Evolutionary conservation across 2,329 filamentous ascomycete genomes (phyloP).

Genomic region (Xylariaceae sp.): DNA sequence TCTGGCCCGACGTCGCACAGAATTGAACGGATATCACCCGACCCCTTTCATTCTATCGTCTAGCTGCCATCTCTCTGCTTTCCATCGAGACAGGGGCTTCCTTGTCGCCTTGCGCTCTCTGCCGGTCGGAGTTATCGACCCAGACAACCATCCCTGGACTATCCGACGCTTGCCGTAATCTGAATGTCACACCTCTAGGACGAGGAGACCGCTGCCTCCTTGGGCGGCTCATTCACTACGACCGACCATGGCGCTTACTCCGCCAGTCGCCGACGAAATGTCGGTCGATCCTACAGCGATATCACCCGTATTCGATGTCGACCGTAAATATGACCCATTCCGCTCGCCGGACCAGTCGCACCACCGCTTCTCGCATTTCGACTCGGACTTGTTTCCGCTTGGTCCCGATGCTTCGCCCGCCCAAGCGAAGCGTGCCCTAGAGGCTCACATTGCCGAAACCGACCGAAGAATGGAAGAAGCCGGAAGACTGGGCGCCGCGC

Average conservation of each 20-base stretch:
- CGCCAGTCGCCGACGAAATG: constrained; percentile 16
- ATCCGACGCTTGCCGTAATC: constrained; percentile 10
- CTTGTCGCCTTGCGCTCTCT: too few species aligned
- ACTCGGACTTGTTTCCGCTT: constrained; percentile 71
- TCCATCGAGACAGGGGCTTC: too few species aligned
- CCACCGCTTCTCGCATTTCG: constrained; percentile 77
- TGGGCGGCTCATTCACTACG: constrained; percentile 13
- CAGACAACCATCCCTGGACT: constrained; percentile 10
- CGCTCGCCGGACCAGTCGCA: constrained; percentile 41
- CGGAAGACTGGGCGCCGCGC: constrained; percentile 73
- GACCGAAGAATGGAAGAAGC: constrained; percentile 88
- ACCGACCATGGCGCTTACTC: constrained; percentile 18
- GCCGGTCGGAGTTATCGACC: neutral
- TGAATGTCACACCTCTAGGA: constrained; percentile 29
- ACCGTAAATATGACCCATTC: constrained; percentile 54
- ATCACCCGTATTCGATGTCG: constrained; percentile 36
- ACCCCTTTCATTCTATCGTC: too few species aligned
- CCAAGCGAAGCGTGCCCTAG: constrained; percentile 81
- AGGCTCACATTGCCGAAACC: constrained; percentile 88
- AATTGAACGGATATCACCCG: too few species aligned
- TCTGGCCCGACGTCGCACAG: too few species aligned
- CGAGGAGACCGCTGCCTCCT: constrained; percentile 27
- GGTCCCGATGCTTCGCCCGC: constrained; percentile 73
- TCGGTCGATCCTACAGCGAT: constrained; percentile 39
- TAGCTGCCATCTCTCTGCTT: too few species aligned